These are phyloP conservation scores for Plasmopara muralis DNA, from an alignment of 352 stramenopile genomes.

Conservation along the genomic window DNA sequence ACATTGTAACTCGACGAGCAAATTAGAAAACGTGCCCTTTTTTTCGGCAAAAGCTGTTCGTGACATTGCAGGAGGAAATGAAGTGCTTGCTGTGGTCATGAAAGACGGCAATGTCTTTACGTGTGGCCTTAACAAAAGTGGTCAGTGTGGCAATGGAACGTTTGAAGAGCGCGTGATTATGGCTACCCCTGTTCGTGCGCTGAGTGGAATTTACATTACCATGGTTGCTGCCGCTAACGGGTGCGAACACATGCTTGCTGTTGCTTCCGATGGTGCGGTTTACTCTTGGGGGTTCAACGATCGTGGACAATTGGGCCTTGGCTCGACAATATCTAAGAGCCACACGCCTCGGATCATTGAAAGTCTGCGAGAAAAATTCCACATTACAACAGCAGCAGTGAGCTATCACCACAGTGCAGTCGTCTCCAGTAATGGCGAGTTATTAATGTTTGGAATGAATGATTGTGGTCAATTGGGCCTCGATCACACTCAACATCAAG, in stretches of 20 bases:
- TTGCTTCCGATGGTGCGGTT: conserved; percentile 62
- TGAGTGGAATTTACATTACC: conserved; percentile 55
- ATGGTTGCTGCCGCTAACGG: conserved; percentile 78
- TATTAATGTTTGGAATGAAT: conserved; percentile 87
- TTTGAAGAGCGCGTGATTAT: conserved; percentile 83
- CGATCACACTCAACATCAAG: conserved; percentile 79
- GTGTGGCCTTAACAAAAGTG: conserved; percentile 85
- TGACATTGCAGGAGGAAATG: conserved; percentile 72
- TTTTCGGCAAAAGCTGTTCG: conserved; percentile 75
- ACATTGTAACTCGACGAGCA: conserved; percentile 83
- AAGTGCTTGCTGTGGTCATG: conserved; percentile 81
- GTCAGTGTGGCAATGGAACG: conserved; percentile 80
- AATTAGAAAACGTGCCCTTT: conserved; percentile 78
- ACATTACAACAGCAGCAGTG: conserved; percentile 63
- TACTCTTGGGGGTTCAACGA: conserved; percentile 88
- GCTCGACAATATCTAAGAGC: conserved; percentile 81
- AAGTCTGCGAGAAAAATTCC: conserved; percentile 76
- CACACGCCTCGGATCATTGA: conserved; percentile 80
- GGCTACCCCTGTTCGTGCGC: conserved; percentile 58
- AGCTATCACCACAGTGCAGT: conserved; percentile 86
- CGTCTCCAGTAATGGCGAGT: conserved; percentile 61
- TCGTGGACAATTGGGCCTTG: conserved; percentile 72
- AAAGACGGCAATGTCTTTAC: conserved; percentile 76
- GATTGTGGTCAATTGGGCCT: conserved; percentile 80
- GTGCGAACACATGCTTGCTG: conserved; percentile 83